Base-by-base conservation (phyloP, 768 basidiomycete species). In the Suillus brevipes region DNA sequence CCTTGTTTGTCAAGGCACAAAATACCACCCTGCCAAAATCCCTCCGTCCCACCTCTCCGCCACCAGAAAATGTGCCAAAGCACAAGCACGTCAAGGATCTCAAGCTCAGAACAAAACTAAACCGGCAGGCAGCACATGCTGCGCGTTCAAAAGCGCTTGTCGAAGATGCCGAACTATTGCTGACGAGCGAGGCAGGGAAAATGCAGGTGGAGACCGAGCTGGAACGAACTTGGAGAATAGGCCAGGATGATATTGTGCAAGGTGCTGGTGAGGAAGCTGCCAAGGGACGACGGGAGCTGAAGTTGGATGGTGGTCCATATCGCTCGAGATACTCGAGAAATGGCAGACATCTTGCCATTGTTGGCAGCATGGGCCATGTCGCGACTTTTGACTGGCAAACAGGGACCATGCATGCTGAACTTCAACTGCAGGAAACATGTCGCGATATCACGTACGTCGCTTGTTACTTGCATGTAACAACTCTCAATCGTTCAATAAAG, bases 311-410 rank as follows among this genome's bases (percentile, higher is more conserved):
- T 14, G 97, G 97, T 0, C 90, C 90, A 3, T 97, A 97, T 73
- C 81, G 87, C 56, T 84, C 89, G 47, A 84, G 94, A 69, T 97
- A 96, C 79, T 94, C 94, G 25, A 81, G 91, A 69, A 97, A 99
- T 73, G 97, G 97, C 69, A 83, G 95, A 75, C 90, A 97, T 76
- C 74, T 98, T 62, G 96, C 94, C 0, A 88, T 98, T 67, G 92
- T 87, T 0, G 95, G 95, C 6, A 84, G 82, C 14, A 83, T 81
- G 40, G 96, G 97, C 0, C 95, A 97, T 78, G 88, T 94, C 20
- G 92, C 94, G 3, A 92, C 95, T 0, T 96, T 98, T 70, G 95
- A 99, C 75, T 95, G 93, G 93, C 89, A 92, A 73, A 87, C 90
- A 0, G 95, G 94, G 0, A 86, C 87, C 38, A 78, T 97, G 34